These are phyloP conservation scores for Sapria himalayana DNA, from an alignment of 345 rosid species.

Conservation along the genomic window DNA sequence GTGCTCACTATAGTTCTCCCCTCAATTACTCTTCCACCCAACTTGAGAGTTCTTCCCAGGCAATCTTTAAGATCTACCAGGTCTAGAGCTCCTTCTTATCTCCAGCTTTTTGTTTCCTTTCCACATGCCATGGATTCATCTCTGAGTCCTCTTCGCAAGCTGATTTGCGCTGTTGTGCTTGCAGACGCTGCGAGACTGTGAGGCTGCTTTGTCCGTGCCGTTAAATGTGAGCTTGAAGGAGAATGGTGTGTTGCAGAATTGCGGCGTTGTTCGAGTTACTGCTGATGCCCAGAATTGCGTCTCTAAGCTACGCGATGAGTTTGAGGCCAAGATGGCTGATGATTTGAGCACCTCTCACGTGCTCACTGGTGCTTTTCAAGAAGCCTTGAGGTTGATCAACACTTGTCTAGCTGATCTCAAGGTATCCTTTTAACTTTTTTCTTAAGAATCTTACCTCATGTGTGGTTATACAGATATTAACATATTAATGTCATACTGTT, in stretches of 20 bases:
- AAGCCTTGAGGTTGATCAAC: slow-evolving; percentile 60
- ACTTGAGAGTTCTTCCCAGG: slow-evolving; percentile 54
- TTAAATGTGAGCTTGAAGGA: slow-evolving; percentile 22
- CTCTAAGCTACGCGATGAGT: slow-evolving; percentile 28
- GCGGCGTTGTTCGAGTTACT: slow-evolving; percentile 16
- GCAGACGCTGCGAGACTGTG: slow-evolving; percentile 30
- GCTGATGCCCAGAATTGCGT: slow-evolving; percentile 39
- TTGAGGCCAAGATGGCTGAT: slow-evolving; percentile 53
- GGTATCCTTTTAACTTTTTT: slow-evolving; percentile 19
- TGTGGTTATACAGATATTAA: too few species aligned
- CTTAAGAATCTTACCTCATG: not conserved
- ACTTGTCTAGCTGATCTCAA: slow-evolving; percentile 33
- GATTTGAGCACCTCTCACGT: slow-evolving; percentile 61
- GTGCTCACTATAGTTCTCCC: slow-evolving; percentile 73
- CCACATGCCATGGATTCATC: not conserved
- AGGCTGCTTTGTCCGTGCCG: slow-evolving; percentile 32
- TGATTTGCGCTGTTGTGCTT: not conserved
- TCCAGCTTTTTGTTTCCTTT: not conserved
- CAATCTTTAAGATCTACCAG: slow-evolving; percentile 66
- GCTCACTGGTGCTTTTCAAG: slow-evolving; percentile 68
- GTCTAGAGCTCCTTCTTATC: slow-evolving; percentile 15
- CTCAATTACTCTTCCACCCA: slow-evolving; percentile 40
- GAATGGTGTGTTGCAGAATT: slow-evolving; percentile 11
- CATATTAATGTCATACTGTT: too few species aligned
- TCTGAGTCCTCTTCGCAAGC: not conserved